These are phyloP conservation scores for Phytophthora multivora DNA, from an alignment of 352 stramenopile species.

Conservation along the genomic window DNA sequence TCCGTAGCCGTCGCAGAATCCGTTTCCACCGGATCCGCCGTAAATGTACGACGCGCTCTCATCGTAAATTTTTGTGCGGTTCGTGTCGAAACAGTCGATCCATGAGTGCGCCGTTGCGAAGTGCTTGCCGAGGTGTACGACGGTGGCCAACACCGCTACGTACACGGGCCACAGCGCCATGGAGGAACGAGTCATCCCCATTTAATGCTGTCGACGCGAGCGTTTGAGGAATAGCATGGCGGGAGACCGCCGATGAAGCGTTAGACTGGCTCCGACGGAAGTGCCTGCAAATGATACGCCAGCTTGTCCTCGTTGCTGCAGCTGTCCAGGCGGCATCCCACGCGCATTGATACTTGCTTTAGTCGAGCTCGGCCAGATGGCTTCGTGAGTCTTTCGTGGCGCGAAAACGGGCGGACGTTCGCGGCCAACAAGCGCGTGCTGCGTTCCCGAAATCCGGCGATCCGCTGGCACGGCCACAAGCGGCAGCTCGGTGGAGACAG, in stretches of 20 bases:
- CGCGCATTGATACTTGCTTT: slow-evolving; percentile 9
- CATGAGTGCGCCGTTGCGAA: slow-evolving; percentile 71
- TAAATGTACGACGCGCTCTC: slow-evolving; percentile 70
- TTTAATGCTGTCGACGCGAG: slow-evolving; percentile 5
- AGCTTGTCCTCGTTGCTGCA: neutral
- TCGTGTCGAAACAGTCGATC: slow-evolving; percentile 69
- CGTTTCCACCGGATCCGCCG: slow-evolving; percentile 58
- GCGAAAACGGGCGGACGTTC: slow-evolving; percentile 8
- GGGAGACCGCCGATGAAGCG: neutral
- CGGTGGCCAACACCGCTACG: neutral
- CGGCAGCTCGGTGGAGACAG: slow-evolving; percentile 2
- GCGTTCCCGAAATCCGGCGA: slow-evolving; percentile 1
- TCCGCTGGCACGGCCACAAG: neutral
- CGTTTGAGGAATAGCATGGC: slow-evolving; percentile 12
- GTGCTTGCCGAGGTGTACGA: slow-evolving; percentile 31
- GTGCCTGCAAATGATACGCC: slow-evolving; percentile 20
- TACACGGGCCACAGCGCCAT: neutral
- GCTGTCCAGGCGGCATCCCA: slow-evolving; percentile 4
- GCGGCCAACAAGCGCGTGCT: slow-evolving; percentile 8
- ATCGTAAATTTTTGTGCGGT: slow-evolving; percentile 60
- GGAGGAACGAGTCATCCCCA: neutral
- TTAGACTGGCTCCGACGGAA: slow-evolving; percentile 12
- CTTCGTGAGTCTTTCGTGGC: slow-evolving; percentile 12
- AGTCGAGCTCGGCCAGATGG: slow-evolving; percentile 19
- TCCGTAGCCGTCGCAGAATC: slow-evolving; percentile 71